Base-by-base conservation (phyloP, 495 filamentous ascomycete species). In the Aspergillus haitiensis region DNA sequence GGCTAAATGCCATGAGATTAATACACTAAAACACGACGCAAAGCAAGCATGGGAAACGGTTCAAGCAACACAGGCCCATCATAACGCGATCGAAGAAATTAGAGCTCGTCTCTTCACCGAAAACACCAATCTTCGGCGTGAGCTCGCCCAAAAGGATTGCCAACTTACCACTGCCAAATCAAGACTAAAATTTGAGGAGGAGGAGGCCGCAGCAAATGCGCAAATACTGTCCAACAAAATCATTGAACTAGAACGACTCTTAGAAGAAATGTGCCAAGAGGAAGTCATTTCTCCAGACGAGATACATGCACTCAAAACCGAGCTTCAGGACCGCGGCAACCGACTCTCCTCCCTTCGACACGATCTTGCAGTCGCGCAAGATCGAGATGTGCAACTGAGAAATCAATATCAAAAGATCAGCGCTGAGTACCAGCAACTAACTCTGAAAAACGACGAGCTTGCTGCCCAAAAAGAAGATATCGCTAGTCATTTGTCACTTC, bases 31-130 rank as follows among this genome's bases (percentile, higher is more conserved):
- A 2, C 9, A 13, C 10, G 50, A 42, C 36, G 42, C 50, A 16
- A 40, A 60, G 34, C 39, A 52, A 8, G 48, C 27, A 33, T 52
- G 57, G 57, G 53, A 40, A 11, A 34, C 36, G 8, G 47, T 44
- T 44, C 53, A 56, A 9, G 7, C 33, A 32, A 15, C 55, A 15
- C 36, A 34, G 27, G 57, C 54, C 45, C 32, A 33, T 44, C 55
- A 39, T 15, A 15, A n/a, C 33, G 15, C 36, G 6, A 37, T 33
- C n/a, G 46, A 56, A 7, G 21, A 48, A 36, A 9, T 37, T 33
- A 50, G 27, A 12, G 7, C 7, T 12, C 46, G 36, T 16, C 7
- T 48, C 36, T 21, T 33, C n/a, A 44, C 39, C n/a, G 15, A 56
- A 31, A 42, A 52, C 6, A 12, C 16, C 5, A 35, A 10, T 0